These are phyloP conservation scores for Myxozyma lipomycoides DNA, from an alignment of 805 yeast species.

Conservation along the genomic window DNA sequence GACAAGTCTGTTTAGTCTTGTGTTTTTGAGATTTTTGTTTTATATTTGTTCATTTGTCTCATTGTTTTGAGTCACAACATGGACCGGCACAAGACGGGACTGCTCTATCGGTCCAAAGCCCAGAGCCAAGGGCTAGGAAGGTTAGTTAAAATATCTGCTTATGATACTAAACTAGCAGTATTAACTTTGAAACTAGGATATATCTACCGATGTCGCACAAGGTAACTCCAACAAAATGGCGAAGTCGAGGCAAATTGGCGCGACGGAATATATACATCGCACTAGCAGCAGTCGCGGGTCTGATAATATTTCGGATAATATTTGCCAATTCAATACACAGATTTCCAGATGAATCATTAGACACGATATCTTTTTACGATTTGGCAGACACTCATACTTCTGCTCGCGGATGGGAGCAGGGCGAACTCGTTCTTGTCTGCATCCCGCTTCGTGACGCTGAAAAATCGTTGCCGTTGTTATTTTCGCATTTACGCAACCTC, in stretches of 20 bases:
- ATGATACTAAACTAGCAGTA: too few relatives aligned
- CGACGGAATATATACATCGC: not conserved
- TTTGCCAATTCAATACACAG: not conserved
- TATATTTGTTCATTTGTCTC: not conserved
- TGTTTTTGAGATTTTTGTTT: too few relatives aligned
- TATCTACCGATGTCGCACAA: not conserved
- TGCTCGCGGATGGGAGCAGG: conserved; percentile 63
- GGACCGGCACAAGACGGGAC: not conserved
- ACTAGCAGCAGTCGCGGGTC: not conserved
- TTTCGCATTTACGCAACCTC: conserved; percentile 70
- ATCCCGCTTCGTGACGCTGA: conserved; percentile 94
- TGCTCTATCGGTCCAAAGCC: not conserved
- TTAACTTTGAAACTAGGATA: too few relatives aligned
- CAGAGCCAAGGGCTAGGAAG: not conserved
- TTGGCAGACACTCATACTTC: conserved; percentile 14
- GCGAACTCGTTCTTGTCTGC: conserved; percentile 75
- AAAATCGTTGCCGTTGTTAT: conserved; percentile 83
- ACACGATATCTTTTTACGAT: conserved; percentile 10
- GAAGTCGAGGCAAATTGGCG: not conserved
- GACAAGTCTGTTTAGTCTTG: too few relatives aligned
- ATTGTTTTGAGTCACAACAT: not conserved
- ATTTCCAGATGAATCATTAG: not conserved
- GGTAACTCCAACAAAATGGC: not conserved
- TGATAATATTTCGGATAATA: not conserved
- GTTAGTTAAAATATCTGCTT: not conserved